Evolutionary conservation across 345 rosid species (phyloP), one percentile per base, ranked within the genome.

Genomic region (Reutealis trisperma): DNA sequence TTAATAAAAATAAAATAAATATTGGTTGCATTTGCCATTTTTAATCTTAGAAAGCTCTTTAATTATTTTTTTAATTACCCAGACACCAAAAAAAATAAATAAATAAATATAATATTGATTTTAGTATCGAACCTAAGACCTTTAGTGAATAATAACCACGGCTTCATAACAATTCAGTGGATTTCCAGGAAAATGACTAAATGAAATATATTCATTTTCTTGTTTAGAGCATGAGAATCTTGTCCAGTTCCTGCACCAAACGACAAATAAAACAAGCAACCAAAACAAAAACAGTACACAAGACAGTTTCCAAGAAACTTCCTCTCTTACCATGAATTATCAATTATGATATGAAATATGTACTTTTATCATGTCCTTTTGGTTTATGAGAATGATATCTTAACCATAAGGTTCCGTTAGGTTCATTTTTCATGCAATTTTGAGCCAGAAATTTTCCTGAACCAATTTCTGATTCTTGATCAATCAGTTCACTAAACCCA

Each of bases 271-370:
- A 67, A 45, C 22, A 14, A 22, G 24, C 6, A 21, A 18, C 22
- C 47, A 70, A 52, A 4, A 27, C 4, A 27, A 12, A 52, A 22
- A 16, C 54, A 21, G 54, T 22, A 30, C 10, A 32, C 55, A 12
- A 4, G 1, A 37, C 41, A 27, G 51, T 67, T 76, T 76, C 73
- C 70, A 57, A 44, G 79, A 76, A 76, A 6, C 59, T 76, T 68
- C 79, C 65, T 22, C 6, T 7, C 58, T 75, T n/a, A 15, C 16
- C 66, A 67, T 2, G 18, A 67, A 37, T 37, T 37, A 37, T 37
- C 41, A 37, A 4, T 37, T 37, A 5, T 37, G 41, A 37, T 37
- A 37, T 5, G 6, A 37, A 37, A 37, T 37, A 6, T 37, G 6
- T 37, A 37, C 6, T 44, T 27, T 14, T 5, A 1, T 24, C 3